Base-by-base conservation (phyloP, 2,329 filamentous ascomycete species). In the Endoconidiophora laricicola region DNA sequence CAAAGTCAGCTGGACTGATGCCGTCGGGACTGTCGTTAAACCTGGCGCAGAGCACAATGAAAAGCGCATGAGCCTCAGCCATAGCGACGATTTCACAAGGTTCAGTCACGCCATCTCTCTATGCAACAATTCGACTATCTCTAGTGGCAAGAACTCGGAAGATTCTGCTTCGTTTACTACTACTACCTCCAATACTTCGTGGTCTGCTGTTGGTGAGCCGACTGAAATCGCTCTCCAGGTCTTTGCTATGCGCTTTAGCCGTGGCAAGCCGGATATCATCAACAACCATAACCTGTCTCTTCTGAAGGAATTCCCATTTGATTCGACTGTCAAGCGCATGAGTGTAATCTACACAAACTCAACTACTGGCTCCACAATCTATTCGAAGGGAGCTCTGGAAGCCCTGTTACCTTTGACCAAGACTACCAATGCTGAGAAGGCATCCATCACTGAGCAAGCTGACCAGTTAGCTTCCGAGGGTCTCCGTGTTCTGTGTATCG, bases 221-320 rank as follows among this genome's bases (percentile, higher is more conserved):
- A 86, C 82, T 3, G 81, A 86, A 57, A 83, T 86, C 53, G 81
- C 82, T 9, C 73, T 86, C 14, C 79, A 83, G 55, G 80, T 85
- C 7, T 80, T 86, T 54, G 79, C 81, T 44, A 78, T 79, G 65
- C 76, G 81, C 16, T 84, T 84, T 56, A 69, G 71, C 26, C 69
- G 71, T 53, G 69, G 66, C 47, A 72, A 71, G 59, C 58, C 63
- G 1, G 60, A 64, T 3, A 56, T 70, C 18, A 52, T 66, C 7
- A 57, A 61, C 22, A 60, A 61, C 20, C 62, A 63, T n/a, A 57
- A 60, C 22, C 68, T 70, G 50, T 62, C 64, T 38, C 64, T 79
- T 42, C 57, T 82, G 7, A 72, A 76, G 1, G 82, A 86, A 57
- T 80, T 80, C 49, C 80, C 81, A 2, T 86, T 86, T 58, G 81